Evolutionary conservation across 2,329 filamentous ascomycete genomes (phyloP).

Genomic region (Cercospora berteroae): DNA sequence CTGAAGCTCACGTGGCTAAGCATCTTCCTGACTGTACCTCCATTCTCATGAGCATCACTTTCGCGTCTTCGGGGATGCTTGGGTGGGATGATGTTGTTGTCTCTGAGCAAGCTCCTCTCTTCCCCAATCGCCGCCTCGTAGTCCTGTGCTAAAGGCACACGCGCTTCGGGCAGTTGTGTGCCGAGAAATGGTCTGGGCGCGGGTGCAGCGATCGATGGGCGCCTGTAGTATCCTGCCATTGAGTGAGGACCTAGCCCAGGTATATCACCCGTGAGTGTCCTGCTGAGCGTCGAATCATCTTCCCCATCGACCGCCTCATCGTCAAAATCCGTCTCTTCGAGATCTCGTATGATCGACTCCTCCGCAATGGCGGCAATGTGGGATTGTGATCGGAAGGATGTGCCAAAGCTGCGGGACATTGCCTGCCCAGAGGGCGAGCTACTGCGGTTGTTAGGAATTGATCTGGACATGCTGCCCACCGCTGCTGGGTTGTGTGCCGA

Average conservation of each 20-base stretch:
- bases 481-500: not conserved
- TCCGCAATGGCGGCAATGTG: conserved; percentile 34
- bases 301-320: conserved; percentile 22
- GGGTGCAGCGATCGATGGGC: conserved; percentile 73
- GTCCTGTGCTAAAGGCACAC: conserved; percentile 48
- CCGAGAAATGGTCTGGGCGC: conserved; percentile 69
- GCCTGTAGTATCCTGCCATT: conserved; percentile 66
- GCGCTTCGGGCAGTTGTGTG: conserved; percentile 52
- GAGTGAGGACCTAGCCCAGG: conserved; percentile 40
- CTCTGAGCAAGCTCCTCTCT: conserved; percentile 57
- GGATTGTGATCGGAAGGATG: conserved; percentile 30
- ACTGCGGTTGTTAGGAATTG: conserved; percentile 21
- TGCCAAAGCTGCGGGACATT: conserved; percentile 30
- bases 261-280: conserved; percentile 20
- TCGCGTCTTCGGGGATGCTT: conserved; percentile 45
- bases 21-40: conserved; percentile 22
- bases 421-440: conserved; percentile 12
- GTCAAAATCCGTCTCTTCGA: conserved; percentile 30
- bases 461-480: conserved; percentile 9
- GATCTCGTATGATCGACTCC: conserved; percentile 35
- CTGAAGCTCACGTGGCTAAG: conserved; percentile 24
- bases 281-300: conserved; percentile 19
- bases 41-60: conserved; percentile 22
- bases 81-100: conserved; percentile 58
- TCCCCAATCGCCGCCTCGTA: conserved; percentile 55